Evolutionary conservation across 352 stramenopile genomes (phyloP).

Genomic region (Phytophthora multivora): DNA sequence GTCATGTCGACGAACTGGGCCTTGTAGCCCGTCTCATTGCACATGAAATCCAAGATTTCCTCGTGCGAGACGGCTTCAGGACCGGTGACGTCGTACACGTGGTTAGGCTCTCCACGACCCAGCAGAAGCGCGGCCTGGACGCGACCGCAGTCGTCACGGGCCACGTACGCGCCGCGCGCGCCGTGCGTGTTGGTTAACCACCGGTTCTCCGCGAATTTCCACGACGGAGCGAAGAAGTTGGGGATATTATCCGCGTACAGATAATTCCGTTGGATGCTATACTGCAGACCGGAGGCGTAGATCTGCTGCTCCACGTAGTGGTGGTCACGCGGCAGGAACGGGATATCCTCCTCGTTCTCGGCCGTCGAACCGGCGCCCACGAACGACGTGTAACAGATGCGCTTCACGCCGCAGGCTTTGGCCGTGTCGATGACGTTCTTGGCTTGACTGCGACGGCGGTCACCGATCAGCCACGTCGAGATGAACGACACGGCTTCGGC

Average conservation of each 20-base stretch:
- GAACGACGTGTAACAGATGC: not conserved
- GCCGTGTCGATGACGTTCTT: not conserved
- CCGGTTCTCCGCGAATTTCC: not conserved
- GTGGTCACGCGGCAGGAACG: not conserved
- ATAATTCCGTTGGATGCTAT: not conserved
- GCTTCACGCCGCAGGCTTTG: not conserved
- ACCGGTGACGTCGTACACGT: not conserved
- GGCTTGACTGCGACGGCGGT: not conserved
- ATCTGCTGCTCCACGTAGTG: not conserved
- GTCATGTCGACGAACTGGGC: not conserved
- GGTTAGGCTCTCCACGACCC: not conserved
- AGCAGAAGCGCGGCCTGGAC: not conserved
- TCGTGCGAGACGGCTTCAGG: not conserved
- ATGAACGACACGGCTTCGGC: not conserved
- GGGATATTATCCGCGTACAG: not conserved
- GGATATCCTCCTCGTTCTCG: not conserved
- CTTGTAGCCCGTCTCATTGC: not conserved
- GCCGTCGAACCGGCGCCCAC: not conserved
- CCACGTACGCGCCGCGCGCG: not conserved
- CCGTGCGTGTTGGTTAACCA: not conserved
- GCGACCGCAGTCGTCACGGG: not conserved
- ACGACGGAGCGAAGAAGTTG: not conserved
- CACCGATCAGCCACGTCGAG: not conserved
- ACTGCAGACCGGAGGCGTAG: not conserved
- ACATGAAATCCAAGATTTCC: not conserved